Conservation (phyloP, 306 rosid genomes). For the Fagus crenata region DNA sequence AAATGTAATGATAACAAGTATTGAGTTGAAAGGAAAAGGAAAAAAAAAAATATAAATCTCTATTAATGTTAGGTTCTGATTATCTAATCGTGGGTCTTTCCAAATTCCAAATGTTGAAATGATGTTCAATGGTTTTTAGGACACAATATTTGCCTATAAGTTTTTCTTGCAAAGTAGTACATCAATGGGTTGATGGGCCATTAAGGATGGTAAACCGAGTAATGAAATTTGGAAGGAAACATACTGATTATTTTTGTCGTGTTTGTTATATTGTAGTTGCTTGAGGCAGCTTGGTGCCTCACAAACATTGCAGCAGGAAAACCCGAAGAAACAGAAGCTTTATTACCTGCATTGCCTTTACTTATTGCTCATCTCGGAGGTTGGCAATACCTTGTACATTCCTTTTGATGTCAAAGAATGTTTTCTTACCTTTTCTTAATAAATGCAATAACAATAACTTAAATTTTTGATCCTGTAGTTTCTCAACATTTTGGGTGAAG, state of each 20-base stretch:
- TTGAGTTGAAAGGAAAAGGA: neutral
- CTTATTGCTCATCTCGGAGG: conserved; percentile 98
- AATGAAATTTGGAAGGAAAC: neutral
- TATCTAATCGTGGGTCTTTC: neutral
- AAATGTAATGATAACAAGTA: neutral
- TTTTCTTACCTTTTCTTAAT: neutral
- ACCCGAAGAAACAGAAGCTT: conserved; percentile 86
- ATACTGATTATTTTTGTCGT: conserved; percentile 26
- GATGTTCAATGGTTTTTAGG: conserved; percentile 23
- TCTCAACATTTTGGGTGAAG: neutral
- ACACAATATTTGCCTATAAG: conserved; percentile 2
- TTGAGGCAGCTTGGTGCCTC: conserved; percentile 99
- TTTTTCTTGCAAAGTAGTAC: conserved; percentile 8
- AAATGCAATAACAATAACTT: neutral
- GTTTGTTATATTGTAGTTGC: conserved; percentile 65
- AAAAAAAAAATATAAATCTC: neutral
- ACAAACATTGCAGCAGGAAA: conserved; percentile 97
- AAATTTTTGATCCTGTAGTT: neutral
- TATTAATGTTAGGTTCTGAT: neutral
- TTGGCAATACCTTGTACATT: conserved; percentile 39
- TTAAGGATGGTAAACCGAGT: conserved; percentile 5
- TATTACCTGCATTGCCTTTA: conserved; percentile 85
- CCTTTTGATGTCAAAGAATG: conserved; percentile 21
- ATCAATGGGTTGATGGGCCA: conserved; percentile 8
- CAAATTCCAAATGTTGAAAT: neutral